phyloP scores from a whole-genome alignment of 2,329 filamentous ascomycete genomes.

The Pseudogymnoascus sp. region DNA sequence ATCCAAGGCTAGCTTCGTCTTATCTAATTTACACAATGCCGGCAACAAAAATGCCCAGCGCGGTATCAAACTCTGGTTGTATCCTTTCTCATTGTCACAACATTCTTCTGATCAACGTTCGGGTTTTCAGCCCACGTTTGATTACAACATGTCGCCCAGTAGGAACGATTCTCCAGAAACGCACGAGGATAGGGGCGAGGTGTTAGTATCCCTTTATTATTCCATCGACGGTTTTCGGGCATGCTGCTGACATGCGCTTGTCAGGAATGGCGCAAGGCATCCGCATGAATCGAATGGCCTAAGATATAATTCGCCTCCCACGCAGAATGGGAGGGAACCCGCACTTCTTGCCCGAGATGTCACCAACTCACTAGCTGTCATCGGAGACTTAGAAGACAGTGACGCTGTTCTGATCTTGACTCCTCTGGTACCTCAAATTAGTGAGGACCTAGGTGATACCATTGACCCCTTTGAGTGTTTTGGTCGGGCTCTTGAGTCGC shows the following conservation, averaged over 20 bases:
- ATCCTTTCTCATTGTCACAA: not conserved
- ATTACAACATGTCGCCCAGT: not conserved
- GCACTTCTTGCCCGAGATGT: conserved; percentile 19
- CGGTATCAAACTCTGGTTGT: not conserved
- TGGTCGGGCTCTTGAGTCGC: conserved; percentile 51
- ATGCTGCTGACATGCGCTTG: not conserved
- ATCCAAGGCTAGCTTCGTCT: not conserved
- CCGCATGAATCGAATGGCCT: not conserved
- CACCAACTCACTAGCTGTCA: conserved; percentile 39
- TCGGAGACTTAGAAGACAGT: conserved; percentile 36
- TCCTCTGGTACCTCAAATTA: conserved; percentile 42
- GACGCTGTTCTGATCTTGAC: conserved; percentile 55
- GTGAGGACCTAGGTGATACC: conserved; percentile 32
- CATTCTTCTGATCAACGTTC: not conserved
- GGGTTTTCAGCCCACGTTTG: not conserved
- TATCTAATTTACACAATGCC: conserved; percentile 1
- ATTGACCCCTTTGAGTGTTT: conserved; percentile 66
- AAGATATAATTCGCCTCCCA: not conserved
- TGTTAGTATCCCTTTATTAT: not conserved
- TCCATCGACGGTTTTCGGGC: not conserved
- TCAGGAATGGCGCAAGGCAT: not conserved
- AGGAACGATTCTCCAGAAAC: not conserved
- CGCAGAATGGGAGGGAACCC: not conserved
- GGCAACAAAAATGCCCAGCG: not conserved
- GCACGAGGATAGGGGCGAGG: not conserved